Percentiles rank a stretch among this genome's conserved stretches.
Conservation (phyloP, 2,329 filamentous ascomycete species). For the Teratosphaeriaceae sp. region DNA sequence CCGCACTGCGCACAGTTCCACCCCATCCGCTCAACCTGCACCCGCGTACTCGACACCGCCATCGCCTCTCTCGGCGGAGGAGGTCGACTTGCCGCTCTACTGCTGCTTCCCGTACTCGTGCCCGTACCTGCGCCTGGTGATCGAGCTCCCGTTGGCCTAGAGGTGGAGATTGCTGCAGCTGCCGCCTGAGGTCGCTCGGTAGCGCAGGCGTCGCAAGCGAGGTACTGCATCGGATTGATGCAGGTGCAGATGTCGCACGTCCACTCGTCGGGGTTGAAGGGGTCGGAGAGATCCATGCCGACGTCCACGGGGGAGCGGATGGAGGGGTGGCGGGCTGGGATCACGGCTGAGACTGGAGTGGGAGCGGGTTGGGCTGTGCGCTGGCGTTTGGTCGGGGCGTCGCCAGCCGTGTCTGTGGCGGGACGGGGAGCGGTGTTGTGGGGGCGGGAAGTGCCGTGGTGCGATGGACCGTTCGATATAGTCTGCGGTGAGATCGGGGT, state of each 20-base stretch:
- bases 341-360: too few relatives aligned
- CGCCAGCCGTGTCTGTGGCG: too few relatives aligned
- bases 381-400: too few relatives aligned
- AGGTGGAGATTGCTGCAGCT: conserved; percentile 15
- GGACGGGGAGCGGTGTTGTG: too few relatives aligned
- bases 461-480: too few relatives aligned
- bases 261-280: conserved; percentile 42
- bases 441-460: neutral
- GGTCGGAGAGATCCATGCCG: conserved; percentile 28
- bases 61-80: too few relatives aligned
- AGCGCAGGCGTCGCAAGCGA: conserved; percentile 55
- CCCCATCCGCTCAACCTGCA: conserved; percentile 40
- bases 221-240: conserved; percentile 52
- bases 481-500: neutral
- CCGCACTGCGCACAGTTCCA: conserved; percentile 55
- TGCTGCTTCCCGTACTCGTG: neutral
- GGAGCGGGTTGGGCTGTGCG: neutral
- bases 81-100: neutral
- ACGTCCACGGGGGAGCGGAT: neutral
- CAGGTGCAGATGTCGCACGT: conserved; percentile 56
- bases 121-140: neutral
- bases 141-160: too few relatives aligned
- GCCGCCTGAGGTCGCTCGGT: conserved; percentile 46
- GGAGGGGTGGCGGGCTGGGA: neutral
- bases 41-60: too few relatives aligned